These are phyloP conservation scores for Solanum ossicruentum DNA, from an alignment of 257 asterid species.

Conservation along the genomic window DNA sequence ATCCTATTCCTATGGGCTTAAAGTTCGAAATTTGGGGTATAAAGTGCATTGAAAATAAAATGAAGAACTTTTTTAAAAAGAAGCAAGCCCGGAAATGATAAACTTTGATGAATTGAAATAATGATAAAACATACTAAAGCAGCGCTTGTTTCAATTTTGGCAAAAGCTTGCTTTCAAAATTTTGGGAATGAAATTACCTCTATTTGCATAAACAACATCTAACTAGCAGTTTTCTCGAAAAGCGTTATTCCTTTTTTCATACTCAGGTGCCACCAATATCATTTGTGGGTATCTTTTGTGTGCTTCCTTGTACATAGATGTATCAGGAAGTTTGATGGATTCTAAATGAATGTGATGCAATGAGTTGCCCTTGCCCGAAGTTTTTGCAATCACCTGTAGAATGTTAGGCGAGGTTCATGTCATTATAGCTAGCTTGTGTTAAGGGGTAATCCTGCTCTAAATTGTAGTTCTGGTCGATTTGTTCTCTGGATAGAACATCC, in stretches of 20 bases:
- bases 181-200: not conserved
- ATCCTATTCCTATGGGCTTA: not conserved
- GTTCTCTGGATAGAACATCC: not conserved
- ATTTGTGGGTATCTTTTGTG: no score
- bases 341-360: no score
- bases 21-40: not conserved
- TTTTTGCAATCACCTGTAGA: no score
- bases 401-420: no score
- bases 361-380: no score
- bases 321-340: no score
- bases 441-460: not conserved
- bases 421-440: no score
- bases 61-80: no score
- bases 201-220: no score
- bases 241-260: not conserved
- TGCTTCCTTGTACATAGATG: no score
- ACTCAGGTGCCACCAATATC: not conserved
- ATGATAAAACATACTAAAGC: not conserved
- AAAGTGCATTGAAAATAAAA: not conserved
- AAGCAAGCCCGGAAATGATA: no score
- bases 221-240: not conserved
- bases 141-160: not conserved
- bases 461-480: not conserved
- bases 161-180: not conserved
- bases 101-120: not conserved